Evolutionary conservation across 2,329 filamentous ascomycete genomes (phyloP), one percentile per base, ranked within the genome.

Genomic region (Epichloe hybrida): DNA sequence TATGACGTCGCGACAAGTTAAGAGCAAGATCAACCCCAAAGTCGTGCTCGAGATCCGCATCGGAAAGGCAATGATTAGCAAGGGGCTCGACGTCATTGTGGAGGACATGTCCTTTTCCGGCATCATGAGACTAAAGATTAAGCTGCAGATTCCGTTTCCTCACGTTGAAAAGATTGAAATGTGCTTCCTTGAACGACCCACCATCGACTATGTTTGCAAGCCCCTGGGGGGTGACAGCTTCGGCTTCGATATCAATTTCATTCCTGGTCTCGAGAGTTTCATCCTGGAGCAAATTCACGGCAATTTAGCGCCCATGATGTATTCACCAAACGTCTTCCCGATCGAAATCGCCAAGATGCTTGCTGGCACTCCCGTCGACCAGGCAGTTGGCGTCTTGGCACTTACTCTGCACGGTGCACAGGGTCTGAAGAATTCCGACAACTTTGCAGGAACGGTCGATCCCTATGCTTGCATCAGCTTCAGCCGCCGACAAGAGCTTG

Each of bases 311-410:
- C 94, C 93, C 0, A 97, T 98, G 85, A 95, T 98, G 88, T 98
- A 98, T 64, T 84, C 82, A 38, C 93, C 93, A 8, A 95, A 98
- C 59, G 89, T 97, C 47, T 98, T 98, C 74, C 93, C 93, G 15
- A 93, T 98, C 57, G 93, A 98, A 64, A 88, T 98, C 51, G 93
- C 93, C 59, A 97, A 98, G 76, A 93, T 98, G 88, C 76, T 98
- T 56, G 87, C 91, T 42, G 93, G 93, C 53, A 91, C 86, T 52
- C 83, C 93, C 0, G 87, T 98, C 48, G 94, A 98, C 64, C 88
- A 95, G 69, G 93, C 93, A 11, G 88, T 98, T 61, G 93, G 93
- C 65, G 90, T 98, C 8, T 69, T 98, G 49, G 91, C 91, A 23
- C 75, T 98, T 54, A 95, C 89, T 6, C 77, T 98, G 55, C 88